A percentile compares a stretch with the other conserved stretches of the same genome.
phyloP scores from a whole-genome alignment of 2,329 filamentous ascomycete species.

The Acrocalymma vagum region DNA sequence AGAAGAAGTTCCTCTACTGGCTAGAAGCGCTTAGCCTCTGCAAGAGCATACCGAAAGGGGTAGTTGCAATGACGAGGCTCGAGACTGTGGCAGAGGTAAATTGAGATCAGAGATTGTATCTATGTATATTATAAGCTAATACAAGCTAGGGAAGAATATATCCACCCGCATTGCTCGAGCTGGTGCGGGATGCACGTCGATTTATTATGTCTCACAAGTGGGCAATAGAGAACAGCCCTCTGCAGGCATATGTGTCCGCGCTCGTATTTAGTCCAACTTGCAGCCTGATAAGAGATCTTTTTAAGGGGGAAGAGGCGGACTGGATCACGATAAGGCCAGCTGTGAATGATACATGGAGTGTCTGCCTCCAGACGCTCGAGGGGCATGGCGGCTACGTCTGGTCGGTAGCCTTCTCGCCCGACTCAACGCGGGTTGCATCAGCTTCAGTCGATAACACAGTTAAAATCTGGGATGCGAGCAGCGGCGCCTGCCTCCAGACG shows the following conservation, averaged over 20 bases:
- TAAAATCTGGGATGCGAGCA: slow-evolving; percentile 22
- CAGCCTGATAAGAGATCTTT: background rate
- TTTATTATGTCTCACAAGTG: slow-evolving; percentile 1
- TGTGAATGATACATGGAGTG: slow-evolving; percentile 12
- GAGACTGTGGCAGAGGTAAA: too few relatives aligned
- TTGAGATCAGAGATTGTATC: too few relatives aligned
- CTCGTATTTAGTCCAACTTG: background rate
- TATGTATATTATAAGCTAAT: too few relatives aligned
- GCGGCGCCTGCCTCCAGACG: slow-evolving; percentile 17
- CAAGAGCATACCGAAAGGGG: slow-evolving; percentile 17
- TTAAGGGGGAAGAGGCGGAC: background rate
- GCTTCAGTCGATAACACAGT: slow-evolving; percentile 20
- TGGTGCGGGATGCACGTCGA: background rate
- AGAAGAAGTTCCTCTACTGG: slow-evolving; percentile 7
- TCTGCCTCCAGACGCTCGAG: slow-evolving; percentile 23
- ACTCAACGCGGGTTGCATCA: slow-evolving; percentile 22
- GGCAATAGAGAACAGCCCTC: slow-evolving; percentile 1
- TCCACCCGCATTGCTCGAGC: too few relatives aligned
- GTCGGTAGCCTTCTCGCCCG: slow-evolving; percentile 25
- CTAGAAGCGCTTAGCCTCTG: slow-evolving; percentile 25
- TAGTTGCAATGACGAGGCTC: too few relatives aligned
- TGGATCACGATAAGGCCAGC: slow-evolving; percentile 17
- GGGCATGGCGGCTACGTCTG: slow-evolving; percentile 14
- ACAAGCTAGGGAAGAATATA: too few relatives aligned
- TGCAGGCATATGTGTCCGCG: background rate